A percentile compares a stretch with the other conserved stretches of the same genome.
phyloP scores from a whole-genome alignment of 176 grass and related monocot species.

The Paspalum vaginatum region DNA sequence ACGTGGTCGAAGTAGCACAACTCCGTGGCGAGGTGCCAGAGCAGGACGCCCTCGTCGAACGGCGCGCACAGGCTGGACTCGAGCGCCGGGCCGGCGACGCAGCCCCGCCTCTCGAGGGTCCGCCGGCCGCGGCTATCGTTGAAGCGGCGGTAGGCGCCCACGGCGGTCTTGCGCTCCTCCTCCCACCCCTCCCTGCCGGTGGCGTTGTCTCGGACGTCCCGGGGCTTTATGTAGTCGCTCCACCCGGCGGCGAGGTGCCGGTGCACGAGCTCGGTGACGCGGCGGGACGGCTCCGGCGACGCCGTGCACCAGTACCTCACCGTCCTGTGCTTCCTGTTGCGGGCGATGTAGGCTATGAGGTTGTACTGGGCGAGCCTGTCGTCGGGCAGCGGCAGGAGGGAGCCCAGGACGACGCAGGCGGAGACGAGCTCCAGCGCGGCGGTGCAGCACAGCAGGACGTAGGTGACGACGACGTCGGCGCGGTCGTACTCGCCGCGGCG shows the following conservation, averaged over 20 bases:
- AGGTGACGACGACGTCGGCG: constrained; percentile 20
- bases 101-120: background rate
- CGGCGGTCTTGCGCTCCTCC: too few species aligned
- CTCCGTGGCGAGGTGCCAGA: constrained; percentile 30
- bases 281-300: background rate
- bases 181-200: too few species aligned
- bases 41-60: constrained; percentile 12
- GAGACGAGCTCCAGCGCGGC: background rate
- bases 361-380: background rate
- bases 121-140: constrained; percentile 8
- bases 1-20: constrained; percentile 19
- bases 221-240: background rate
- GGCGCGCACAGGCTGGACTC: background rate
- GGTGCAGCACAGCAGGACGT: background rate
- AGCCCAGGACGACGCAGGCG: background rate
- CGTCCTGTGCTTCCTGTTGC: background rate
- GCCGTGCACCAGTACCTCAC: background rate
- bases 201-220: too few species aligned
- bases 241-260: background rate
- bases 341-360: background rate
- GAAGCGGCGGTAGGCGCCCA: background rate
- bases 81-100: background rate
- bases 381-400: background rate
- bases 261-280: constrained; percentile 26
- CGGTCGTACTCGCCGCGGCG: background rate